phyloP scores from a whole-genome alignment of 2,329 filamentous ascomycete genomes.

The Stenocarpella maydis region DNA sequence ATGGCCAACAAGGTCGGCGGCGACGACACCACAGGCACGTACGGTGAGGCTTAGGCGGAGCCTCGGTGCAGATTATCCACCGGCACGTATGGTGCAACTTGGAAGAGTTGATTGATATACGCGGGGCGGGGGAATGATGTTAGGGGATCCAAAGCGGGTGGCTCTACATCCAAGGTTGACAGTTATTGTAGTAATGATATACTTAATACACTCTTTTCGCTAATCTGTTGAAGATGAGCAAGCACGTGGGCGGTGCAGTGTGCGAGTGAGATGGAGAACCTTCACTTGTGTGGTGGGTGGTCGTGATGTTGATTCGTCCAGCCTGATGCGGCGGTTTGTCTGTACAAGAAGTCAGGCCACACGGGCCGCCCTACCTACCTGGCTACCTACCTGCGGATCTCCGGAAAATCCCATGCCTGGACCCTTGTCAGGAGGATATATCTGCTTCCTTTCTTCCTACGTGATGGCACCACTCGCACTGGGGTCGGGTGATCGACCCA shows the following conservation, averaged over 20 bases:
- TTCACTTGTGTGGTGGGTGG: neutral
- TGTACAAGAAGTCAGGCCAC: too few relatives aligned
- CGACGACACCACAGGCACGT: conserved; percentile 32
- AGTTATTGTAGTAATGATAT: conserved; percentile 1
- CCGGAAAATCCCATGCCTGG: neutral
- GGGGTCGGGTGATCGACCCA: neutral
- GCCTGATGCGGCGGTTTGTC: conserved; percentile 16
- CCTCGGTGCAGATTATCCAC: too few relatives aligned
- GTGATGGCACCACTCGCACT: neutral
- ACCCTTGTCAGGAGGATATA: neutral
- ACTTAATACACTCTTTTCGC: neutral
- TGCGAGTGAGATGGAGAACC: neutral
- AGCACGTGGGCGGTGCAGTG: neutral
- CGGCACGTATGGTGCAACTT: too few relatives aligned
- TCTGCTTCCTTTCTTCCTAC: neutral
- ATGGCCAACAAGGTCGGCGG: conserved; percentile 31
- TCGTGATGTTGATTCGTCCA: conserved; percentile 2
- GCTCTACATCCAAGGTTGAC: conserved; percentile 18
- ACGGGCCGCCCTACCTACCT: neutral
- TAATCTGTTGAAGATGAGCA: neutral
- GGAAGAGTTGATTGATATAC: too few relatives aligned
- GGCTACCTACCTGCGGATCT: neutral
- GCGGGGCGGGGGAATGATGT: too few relatives aligned
- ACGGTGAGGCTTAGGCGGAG: conserved; percentile 28
- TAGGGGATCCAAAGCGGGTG: neutral